Percentiles rank a stretch among this genome's conserved stretches.
These are phyloP conservation scores for Trichosphaerium sp. DNA, from an alignment of 78 protist species.

Conservation along the genomic window DNA sequence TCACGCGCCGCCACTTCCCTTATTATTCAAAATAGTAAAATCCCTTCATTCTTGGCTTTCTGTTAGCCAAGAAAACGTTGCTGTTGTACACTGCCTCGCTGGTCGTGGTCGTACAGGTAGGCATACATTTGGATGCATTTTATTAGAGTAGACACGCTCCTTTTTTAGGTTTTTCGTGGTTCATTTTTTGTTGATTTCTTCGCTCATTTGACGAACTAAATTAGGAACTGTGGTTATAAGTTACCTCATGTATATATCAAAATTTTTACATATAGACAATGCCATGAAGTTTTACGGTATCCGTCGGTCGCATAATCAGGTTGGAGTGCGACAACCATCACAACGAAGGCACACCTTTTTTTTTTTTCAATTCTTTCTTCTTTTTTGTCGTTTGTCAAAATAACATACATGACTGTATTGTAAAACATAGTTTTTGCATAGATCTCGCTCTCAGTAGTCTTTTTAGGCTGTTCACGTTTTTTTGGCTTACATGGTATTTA, in stretches of 20 bases:
- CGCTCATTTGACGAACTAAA: background rate
- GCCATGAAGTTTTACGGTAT: background rate
- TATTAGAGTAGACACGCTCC: no score
- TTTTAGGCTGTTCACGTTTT: background rate
- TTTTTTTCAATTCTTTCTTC: background rate
- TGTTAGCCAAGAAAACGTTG: conserved; percentile 50
- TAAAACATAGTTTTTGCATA: no score
- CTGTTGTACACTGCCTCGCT: conserved; percentile 77
- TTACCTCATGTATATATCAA: background rate
- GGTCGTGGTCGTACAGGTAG: conserved; percentile 46
- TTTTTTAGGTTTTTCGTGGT: conserved; percentile 51
- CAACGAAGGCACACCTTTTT: background rate
- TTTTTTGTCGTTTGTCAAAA: background rate
- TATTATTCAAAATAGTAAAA: conserved; percentile 45
- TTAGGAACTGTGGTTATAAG: background rate
- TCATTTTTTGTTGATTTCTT: conserved; percentile 8
- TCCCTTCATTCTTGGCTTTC: conserved; percentile 29
- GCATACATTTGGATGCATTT: no score
- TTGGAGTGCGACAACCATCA: background rate
- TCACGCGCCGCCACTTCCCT: conserved; percentile 70
- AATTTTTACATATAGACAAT: background rate
- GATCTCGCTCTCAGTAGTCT: background rate
- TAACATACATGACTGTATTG: background rate
- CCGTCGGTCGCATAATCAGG: background rate
- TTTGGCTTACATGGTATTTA: background rate